Conservation (phyloP, 1,284 basidiomycete genomes). For the Cryptococcus sp. region DNA sequence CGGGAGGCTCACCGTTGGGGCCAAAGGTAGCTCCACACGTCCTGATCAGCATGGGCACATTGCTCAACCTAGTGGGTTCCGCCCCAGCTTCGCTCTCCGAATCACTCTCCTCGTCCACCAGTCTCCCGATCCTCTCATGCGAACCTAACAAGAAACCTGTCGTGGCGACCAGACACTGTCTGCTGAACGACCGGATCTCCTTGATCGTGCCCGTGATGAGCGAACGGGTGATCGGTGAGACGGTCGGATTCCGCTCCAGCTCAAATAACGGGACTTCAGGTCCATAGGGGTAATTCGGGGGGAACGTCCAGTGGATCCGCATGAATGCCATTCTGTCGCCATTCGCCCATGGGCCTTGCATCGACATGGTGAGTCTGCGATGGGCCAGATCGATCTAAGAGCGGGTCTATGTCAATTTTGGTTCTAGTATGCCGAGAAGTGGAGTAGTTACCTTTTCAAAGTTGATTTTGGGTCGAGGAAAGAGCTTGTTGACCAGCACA, state of each 20-base stretch:
- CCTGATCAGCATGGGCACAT: constrained; percentile 44
- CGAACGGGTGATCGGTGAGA: constrained; percentile 72
- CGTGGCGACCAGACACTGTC: constrained; percentile 80
- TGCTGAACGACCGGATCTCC: constrained; percentile 65
- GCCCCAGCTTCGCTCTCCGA: constrained; percentile 49
- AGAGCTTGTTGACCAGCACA: constrained; percentile 70
- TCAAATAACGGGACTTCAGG: constrained; percentile 72
- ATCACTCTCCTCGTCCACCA: constrained; percentile 48
- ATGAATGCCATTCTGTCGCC: constrained; percentile 62
- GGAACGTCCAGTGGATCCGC: constrained; percentile 87
- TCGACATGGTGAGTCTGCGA: constrained; percentile 78
- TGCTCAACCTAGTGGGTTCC: constrained; percentile 31
- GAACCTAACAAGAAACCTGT: constrained; percentile 73
- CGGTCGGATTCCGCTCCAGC: constrained; percentile 77
- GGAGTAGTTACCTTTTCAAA: constrained; percentile 70
- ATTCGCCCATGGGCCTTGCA: constrained; percentile 89
- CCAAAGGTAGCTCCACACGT: constrained; percentile 64
- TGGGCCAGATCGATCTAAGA: constrained; percentile 74
- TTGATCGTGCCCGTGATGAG: constrained; percentile 74
- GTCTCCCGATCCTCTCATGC: constrained; percentile 43
- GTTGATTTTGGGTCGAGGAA: constrained; percentile 70
- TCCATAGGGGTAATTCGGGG: constrained; percentile 74
- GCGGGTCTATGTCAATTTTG: no score
- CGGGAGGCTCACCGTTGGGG: constrained; percentile 65
- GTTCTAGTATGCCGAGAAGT: neutral